Base-by-base conservation (phyloP, 176 grass and related monocot species). In the Aegilops umbellulata region DNA sequence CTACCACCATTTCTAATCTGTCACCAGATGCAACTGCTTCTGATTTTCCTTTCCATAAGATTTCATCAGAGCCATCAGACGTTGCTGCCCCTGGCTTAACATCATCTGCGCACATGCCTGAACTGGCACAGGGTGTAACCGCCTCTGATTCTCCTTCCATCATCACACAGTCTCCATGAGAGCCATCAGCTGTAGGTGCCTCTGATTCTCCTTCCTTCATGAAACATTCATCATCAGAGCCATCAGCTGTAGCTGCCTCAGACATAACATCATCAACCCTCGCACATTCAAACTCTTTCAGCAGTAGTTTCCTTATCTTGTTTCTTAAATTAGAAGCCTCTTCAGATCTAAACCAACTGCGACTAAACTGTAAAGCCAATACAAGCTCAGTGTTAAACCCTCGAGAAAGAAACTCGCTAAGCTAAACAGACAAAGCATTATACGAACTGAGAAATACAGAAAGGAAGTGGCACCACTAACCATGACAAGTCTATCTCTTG, bases 321-420 rank as follows among this genome's bases (percentile, higher is more conserved):
- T 19, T 61, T 80, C 95, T 90, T 82, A 98, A 80, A 27, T 23
- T 66, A 61, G 93, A 98, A 89, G 91, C 91, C 42, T 75, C 85
- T 87, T 95, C 95, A 51, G 95, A 74, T 81, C 85, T 90, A 77
- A 98, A 98, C 95, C 95, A 98, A 42, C 80, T 89, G 64, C 29
- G 64, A 74, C 68, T 67, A 73, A 98, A 95, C 95, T 98, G 90
- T 47, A 13, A 30, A 84, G 57, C 24, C 74, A 80, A 84, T 23
- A 81, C 22, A 78, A 32, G 30, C 22, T 75, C 24, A 76, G 44
- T 60, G 76, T 84, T 75, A 9, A 58, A 88, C 78, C 32, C 23
- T 69, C 1, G 3, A 22, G 13, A 26, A 55, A 55, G 17, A 83
- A 86, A 74, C 5, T 78, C 16, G 38, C 65, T 9, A 30, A 63